A percentile compares a stretch with the other conserved stretches of the same genome.
Conservation (phyloP, 371 early-diverging fungal genomes). For the Mucor ambiguus region DNA sequence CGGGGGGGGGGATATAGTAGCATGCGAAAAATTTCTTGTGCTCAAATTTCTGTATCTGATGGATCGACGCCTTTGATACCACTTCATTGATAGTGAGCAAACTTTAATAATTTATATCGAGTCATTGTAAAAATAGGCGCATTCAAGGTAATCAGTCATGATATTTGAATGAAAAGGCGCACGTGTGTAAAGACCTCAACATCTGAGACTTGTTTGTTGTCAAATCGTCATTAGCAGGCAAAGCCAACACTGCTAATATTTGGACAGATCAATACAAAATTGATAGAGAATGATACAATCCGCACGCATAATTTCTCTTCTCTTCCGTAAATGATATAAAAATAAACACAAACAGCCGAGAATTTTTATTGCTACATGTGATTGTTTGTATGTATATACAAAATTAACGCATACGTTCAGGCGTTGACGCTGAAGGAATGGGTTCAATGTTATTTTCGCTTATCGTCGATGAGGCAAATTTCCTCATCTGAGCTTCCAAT, state of each 20-base stretch:
- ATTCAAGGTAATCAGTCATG: background rate
- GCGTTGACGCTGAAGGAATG: constrained; percentile 4
- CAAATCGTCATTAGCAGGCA: background rate
- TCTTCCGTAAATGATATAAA: background rate
- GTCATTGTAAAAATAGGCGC: background rate
- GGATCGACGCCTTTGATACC: background rate
- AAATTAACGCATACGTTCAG: constrained; percentile 10
- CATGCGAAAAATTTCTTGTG: background rate
- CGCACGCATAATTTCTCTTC: background rate
- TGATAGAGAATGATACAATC: background rate
- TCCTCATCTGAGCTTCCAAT: constrained; percentile 28
- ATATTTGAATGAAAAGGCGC: background rate
- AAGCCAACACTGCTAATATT: background rate
- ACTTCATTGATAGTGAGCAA: background rate
- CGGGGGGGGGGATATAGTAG: background rate
- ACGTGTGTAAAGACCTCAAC: background rate
- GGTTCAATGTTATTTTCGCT: background rate
- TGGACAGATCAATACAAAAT: background rate
- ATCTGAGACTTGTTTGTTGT: background rate
- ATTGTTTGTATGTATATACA: background rate
- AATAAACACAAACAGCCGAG: background rate
- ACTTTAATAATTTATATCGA: background rate
- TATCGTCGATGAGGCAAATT: constrained; percentile 8
- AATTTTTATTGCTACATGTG: background rate
- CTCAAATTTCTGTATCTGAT: background rate